Base-by-base conservation (phyloP, 176 grass and related monocot species). In the Oryza punctata region DNA sequence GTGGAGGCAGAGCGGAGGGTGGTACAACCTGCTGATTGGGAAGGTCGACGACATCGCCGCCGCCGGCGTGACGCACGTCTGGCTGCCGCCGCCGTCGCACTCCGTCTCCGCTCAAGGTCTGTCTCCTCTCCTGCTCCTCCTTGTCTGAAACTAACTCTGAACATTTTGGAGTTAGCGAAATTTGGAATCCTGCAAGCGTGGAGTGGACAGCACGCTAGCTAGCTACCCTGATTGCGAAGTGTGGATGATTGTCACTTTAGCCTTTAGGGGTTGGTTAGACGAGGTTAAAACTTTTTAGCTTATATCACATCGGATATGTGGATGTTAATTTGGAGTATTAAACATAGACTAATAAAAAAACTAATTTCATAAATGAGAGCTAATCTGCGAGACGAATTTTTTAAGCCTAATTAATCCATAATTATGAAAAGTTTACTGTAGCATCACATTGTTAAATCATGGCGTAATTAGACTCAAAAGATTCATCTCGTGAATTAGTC, bases 1-100 rank as follows among this genome's bases (percentile, higher is more conserved):
- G 26, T 97, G 89, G 94, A 88, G 66, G 59, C 92, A 93, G 69
- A 73, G 76, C 28, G 94, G 91, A 4, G 89, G 94, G 1, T 93
- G 85, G 87, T 97, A 97, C 71, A 94, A 88, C 82, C 80, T 70
- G 38, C 38, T 97, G 33, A 91, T 76, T 78, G 67, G 81, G 24
- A 87, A 93, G 81, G 85, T 93, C 6, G 65, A 87, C 69, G 84
- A 87, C 49, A 80, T 97, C 73, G 84, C 86, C 81, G 86, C 60
- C 60, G 73, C 89, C 40, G 75, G 91, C 18, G 66, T 91, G 24
- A 94, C 94, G 14, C 94, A 93, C 73, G 81, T 93, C 29, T 97
- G 94, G 94, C 91, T 97, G 2, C 91, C 91, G 16, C 94, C 94
- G 27, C 91, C 89, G 10, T 90, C 89, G 49, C 94, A 93, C 75